Base-by-base conservation (phyloP, 305 asterid genomes). In the Solanum chacoense region DNA sequence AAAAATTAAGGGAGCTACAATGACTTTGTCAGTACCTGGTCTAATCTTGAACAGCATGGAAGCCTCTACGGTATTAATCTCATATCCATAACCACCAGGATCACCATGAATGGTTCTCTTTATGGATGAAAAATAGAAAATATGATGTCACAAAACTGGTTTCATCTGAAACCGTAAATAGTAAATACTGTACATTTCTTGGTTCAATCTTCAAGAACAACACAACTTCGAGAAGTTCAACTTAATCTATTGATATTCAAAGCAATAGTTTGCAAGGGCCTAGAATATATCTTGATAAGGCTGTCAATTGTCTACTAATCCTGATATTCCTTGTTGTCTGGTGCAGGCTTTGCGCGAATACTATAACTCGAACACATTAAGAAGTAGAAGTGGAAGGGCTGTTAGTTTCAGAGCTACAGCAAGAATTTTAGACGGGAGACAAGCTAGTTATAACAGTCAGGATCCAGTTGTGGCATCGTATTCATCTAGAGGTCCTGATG, bases 401-500 rank as follows among this genome's bases (percentile, higher is more conserved):
- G 31, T 91, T 35, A 88, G 88, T 71, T 94, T 93, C 86, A 88
- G 92, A 34, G 97, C 94, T 79, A 85, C 88, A 2, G 95, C 92
- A 28, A 92, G 90, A 89, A 93, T 94, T 88, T 84, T 89, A 87
- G 96, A 94, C 2, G 95, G 97, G 18, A 89, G 96, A 90, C 87
- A 31, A 50, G 95, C 95, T 14, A 89, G 84, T 11, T 94, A 93
- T 87, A 89, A 88, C 7, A 91, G 86, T 78, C 92, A 91, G 40
- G 95, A 93, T 75, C 95, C 97, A 0, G 88, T 91, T 45, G 96
- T 94, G 42, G 95, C 95, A 69, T 89, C 94, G 2, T 94, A 93
- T 88, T 94, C 96, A 36, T 94, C 97, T 42, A 92, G 97, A 88
- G 97, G 96, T 73, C 95, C 96, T 7, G 96, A 92, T 76, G 92